phyloP scores from a whole-genome alignment of 2,329 filamentous ascomycete genomes.

The Trichoderma gracile region DNA sequence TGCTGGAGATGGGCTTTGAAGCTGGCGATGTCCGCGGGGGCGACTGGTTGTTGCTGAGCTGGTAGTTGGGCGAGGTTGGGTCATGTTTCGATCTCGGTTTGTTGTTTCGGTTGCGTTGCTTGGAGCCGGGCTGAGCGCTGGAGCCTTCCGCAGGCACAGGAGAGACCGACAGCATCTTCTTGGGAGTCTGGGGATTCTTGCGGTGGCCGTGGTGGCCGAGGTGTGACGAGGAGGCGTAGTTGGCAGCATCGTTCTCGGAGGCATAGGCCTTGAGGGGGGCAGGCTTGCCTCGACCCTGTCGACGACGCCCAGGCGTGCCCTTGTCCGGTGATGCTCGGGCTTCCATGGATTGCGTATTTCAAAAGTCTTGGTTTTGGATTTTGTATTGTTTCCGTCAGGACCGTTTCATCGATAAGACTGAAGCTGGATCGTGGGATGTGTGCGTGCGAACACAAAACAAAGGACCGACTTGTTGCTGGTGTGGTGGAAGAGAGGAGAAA shows the following conservation, averaged over 20 bases:
- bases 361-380: not conserved
- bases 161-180: constrained; percentile 44
- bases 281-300: constrained; percentile 43
- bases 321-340: constrained; percentile 38
- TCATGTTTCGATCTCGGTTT: constrained; percentile 39
- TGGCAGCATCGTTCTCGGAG: constrained; percentile 55
- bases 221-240: constrained; percentile 33
- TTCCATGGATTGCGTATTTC: constrained; percentile 35
- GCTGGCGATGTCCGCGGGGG: constrained; percentile 44
- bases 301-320: constrained; percentile 41
- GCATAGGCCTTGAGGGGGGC: constrained; percentile 57
- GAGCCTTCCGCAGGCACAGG: constrained; percentile 34
- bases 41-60: constrained; percentile 46
- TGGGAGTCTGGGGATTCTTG: constrained; percentile 49
- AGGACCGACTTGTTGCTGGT: not conserved
- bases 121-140: constrained; percentile 34
- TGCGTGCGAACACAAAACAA: no score
- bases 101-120: constrained; percentile 35
- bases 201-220: constrained; percentile 26
- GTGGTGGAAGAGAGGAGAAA: not conserved
- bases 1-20: constrained; percentile 48
- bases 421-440: not conserved
- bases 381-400: not conserved
- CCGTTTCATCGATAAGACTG: constrained; percentile 1
- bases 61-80: constrained; percentile 45